Conservation (phyloP, 768 basidiomycete genomes). For the Auricularia cornea region DNA sequence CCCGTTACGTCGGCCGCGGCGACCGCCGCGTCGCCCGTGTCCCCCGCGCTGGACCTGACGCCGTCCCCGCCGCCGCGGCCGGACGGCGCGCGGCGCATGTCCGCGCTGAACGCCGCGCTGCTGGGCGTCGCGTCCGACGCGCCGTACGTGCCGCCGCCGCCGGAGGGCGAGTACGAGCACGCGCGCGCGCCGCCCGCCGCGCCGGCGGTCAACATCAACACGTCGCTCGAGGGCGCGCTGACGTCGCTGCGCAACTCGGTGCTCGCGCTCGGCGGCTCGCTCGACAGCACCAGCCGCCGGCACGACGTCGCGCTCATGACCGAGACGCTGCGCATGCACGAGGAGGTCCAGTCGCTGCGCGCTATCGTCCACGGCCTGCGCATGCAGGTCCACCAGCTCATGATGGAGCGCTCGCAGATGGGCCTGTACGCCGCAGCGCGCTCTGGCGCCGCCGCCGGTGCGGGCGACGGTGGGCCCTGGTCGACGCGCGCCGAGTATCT, state of each 20-base stretch:
- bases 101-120: background rate
- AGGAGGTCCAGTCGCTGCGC: slow-evolving; percentile 63
- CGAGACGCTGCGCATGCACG: slow-evolving; percentile 61
- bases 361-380: slow-evolving; percentile 66
- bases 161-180: slow-evolving; percentile 6
- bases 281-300: slow-evolving; percentile 53
- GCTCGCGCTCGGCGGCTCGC: slow-evolving; percentile 45
- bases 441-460: background rate
- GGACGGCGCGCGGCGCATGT: background rate
- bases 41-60: background rate
- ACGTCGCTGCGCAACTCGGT: slow-evolving; percentile 51
- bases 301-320: slow-evolving; percentile 61
- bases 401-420: slow-evolving; percentile 50
- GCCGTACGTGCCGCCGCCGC: background rate
- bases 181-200: slow-evolving; percentile 34
- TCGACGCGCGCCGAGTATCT: background rate
- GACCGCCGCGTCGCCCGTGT: background rate
- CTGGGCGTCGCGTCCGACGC: slow-evolving; percentile 1
- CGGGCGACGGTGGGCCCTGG: background rate
- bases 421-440: background rate
- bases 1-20: background rate
- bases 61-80: too few species aligned
- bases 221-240: slow-evolving; percentile 57
- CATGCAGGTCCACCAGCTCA: slow-evolving; percentile 69
- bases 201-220: slow-evolving; percentile 47